These are phyloP conservation scores for Akanthomyces dipterigenus DNA, from an alignment of 2,329 filamentous ascomycete genomes.

Conservation along the genomic window DNA sequence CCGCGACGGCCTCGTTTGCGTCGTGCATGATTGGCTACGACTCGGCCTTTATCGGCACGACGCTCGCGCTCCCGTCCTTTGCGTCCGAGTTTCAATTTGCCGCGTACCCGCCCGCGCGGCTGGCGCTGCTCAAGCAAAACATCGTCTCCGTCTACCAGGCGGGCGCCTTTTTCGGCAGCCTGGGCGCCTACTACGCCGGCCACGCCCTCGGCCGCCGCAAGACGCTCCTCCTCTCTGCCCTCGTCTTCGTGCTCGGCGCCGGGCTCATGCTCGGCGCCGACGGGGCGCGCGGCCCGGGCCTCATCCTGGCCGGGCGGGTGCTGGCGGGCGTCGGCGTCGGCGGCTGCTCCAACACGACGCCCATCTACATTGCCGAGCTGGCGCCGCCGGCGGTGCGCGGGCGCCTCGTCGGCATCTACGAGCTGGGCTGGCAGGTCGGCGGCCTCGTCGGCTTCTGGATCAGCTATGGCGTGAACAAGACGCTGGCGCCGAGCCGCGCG, in stretches of 20 bases:
- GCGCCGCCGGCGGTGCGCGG: conserved; percentile 58
- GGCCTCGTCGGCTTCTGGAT: conserved; percentile 60
- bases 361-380: conserved; percentile 55
- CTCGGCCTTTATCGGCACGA: conserved; percentile 73
- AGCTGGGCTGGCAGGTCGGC: conserved; percentile 59
- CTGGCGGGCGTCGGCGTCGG: conserved; percentile 59
- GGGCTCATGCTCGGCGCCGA: conserved; percentile 66
- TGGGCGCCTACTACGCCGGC: conserved; percentile 58
- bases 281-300: conserved; percentile 53
- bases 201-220: conserved; percentile 62
- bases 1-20: conserved; percentile 48
- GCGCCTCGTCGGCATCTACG: conserved; percentile 59
- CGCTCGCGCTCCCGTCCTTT: conserved; percentile 64
- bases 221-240: conserved; percentile 53
- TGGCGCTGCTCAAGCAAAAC: conserved; percentile 61
- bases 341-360: conserved; percentile 55
- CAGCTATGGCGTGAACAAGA: conserved; percentile 54
- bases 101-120: conserved; percentile 36
- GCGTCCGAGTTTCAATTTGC: conserved; percentile 59
- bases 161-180: conserved; percentile 75
- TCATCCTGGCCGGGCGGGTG: conserved; percentile 56
- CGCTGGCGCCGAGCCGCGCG: conserved; percentile 36
- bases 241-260: conserved; percentile 63
- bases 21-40: conserved; percentile 57
- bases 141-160: conserved; percentile 79